Conservation (phyloP, 495 filamentous ascomycete genomes). For the Jackrogersella minutella region DNA sequence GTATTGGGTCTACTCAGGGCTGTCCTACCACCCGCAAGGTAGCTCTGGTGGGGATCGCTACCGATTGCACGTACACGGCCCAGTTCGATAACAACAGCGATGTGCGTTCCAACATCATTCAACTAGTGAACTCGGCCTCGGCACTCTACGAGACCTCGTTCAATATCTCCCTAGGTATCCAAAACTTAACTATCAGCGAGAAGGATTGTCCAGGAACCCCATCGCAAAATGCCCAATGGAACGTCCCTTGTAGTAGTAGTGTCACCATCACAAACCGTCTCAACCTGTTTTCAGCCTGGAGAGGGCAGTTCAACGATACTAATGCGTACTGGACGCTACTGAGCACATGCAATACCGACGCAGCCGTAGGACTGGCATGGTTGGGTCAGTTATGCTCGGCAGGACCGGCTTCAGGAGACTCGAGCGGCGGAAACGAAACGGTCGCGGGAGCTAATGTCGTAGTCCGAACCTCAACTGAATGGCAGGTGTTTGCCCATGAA, state of each 20-base stretch:
- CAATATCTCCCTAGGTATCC: conserved; percentile 90
- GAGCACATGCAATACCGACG: conserved; percentile 81
- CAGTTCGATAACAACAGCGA: conserved; percentile 69
- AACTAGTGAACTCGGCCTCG: conserved; percentile 85
- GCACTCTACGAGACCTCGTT: conserved; percentile 87
- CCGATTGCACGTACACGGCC: conserved; percentile 85
- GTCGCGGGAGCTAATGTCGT: conserved; percentile 91
- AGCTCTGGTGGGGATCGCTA: conserved; percentile 89
- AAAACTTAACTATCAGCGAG: conserved; percentile 80
- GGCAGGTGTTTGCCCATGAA: conserved; percentile 98
- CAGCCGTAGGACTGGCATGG: conserved; percentile 95
- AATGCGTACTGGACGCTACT: conserved; percentile 96
- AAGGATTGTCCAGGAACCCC: conserved; percentile 71
- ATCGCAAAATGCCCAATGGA: conserved; percentile 76
- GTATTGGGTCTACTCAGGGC: conserved; percentile 82
- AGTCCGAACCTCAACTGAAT: conserved; percentile 80
- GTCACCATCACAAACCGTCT: conserved; percentile 79
- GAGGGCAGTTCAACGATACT: conserved; percentile 71
- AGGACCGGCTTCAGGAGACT: conserved; percentile 55
- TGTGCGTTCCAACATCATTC: conserved; percentile 77
- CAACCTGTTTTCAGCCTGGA: conserved; percentile 89
- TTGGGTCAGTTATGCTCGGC: conserved; percentile 83
- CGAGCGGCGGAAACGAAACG: conserved; percentile 63
- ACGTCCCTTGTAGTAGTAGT: conserved; percentile 69
- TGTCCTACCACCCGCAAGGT: conserved; percentile 90